Evolutionary conservation across 768 basidiomycete species (phyloP).

Genomic region (Amanita jacksonii): DNA sequence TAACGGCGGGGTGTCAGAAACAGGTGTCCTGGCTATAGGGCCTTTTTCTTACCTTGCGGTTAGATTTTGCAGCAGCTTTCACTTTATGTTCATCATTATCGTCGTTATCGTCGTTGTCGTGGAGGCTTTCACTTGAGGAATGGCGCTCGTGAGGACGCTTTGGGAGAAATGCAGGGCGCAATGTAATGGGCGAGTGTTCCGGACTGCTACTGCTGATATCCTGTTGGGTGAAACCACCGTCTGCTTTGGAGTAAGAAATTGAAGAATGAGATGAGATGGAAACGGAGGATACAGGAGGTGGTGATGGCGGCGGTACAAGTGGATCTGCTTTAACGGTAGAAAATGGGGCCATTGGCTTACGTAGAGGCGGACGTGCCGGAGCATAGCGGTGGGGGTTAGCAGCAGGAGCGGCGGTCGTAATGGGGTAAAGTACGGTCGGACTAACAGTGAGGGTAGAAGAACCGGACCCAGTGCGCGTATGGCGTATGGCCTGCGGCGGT

Average conservation of each 20-base stretch:
- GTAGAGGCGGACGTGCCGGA: slow-evolving; percentile 18
- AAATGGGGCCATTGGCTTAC: slow-evolving; percentile 14
- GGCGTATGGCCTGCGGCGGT: too few species aligned
- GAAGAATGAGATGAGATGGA: slow-evolving; percentile 78
- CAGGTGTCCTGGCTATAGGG: too few species aligned
- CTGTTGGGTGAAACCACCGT: slow-evolving; percentile 24
- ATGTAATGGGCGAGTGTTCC: slow-evolving; percentile 9
- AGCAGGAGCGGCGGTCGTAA: slow-evolving; percentile 43
- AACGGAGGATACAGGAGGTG: slow-evolving; percentile 60
- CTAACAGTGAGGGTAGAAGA: slow-evolving; percentile 8
- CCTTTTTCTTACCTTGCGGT: slow-evolving; percentile 85
- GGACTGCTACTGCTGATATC: slow-evolving; percentile 24
- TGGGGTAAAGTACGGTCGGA: slow-evolving; percentile 37
- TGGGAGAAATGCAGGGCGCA: not conserved
- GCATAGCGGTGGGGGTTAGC: slow-evolving; percentile 51
- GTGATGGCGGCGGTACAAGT: slow-evolving; percentile 42
- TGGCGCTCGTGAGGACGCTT: slow-evolving; percentile 18
- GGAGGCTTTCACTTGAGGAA: slow-evolving; percentile 19
- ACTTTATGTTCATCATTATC: slow-evolving; percentile 40
- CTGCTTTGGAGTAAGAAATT: slow-evolving; percentile 34
- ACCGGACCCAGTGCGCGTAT: too few species aligned
- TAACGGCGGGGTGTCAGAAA: slow-evolving; percentile 5
- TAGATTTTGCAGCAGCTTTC: slow-evolving; percentile 71
- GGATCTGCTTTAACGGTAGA: slow-evolving; percentile 39
- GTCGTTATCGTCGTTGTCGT: slow-evolving; percentile 25